Percentiles rank a stretch among this genome's conserved stretches.
phyloP scores from a whole-genome alignment of 108 stramenopile species.

The Hondaea fermentalgiana region DNA sequence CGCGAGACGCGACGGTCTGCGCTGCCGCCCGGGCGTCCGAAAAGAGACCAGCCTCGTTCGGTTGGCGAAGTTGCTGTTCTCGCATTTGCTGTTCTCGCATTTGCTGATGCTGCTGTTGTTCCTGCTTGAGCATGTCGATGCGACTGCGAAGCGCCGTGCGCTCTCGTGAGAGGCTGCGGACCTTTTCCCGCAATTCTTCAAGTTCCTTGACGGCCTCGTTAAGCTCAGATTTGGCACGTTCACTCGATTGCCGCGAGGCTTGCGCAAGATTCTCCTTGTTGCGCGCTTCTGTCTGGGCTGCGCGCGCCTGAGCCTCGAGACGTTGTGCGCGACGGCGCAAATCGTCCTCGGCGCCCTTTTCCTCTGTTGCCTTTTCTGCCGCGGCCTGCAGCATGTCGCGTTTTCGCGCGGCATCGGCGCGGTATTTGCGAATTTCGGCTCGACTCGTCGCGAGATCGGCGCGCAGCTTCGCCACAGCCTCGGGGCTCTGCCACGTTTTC shows the following conservation, averaged over 20 bases:
- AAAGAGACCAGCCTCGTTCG: background rate
- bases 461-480: background rate
- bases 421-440: background rate
- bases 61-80: no score
- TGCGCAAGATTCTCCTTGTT: background rate
- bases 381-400: background rate
- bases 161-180: background rate
- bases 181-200: background rate
- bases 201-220: background rate
- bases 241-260: background rate
- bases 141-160: background rate
- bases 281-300: background rate
- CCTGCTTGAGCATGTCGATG: background rate
- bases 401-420: background rate
- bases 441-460: background rate
- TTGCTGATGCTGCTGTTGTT: background rate
- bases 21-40: background rate
- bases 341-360: background rate
- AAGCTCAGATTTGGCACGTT: background rate
- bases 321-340: background rate
- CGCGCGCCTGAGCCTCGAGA: background rate
- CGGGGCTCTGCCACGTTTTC: background rate
- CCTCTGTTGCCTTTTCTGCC: background rate
- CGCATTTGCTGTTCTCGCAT: no score
- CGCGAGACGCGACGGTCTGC: background rate